These are phyloP conservation scores for Candida ulmi DNA, from an alignment of 805 yeast genomes.

Conservation along the genomic window DNA sequence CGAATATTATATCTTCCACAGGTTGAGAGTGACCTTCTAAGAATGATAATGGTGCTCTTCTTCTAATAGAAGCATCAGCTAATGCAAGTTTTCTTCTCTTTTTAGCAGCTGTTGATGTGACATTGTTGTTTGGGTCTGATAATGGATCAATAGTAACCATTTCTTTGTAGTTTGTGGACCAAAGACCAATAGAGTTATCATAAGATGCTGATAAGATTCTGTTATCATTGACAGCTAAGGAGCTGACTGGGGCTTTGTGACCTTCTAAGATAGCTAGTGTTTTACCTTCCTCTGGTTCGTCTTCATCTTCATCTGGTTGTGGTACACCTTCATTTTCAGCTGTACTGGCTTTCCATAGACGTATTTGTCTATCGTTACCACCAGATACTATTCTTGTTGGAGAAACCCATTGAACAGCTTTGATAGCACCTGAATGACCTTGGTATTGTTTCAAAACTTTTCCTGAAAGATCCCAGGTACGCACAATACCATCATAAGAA, in stretches of 20 bases:
- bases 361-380: constrained; percentile 83
- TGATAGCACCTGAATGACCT: constrained; percentile 87
- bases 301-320: constrained; percentile 37
- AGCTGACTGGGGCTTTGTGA: constrained; percentile 82
- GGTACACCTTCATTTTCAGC: constrained; percentile 19
- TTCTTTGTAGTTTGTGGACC: constrained; percentile 86
- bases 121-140: constrained; percentile 39
- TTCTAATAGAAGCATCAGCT: constrained; percentile 66
- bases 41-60: constrained; percentile 76
- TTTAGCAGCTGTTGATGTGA: constrained; percentile 72
- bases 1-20: constrained; percentile 80
- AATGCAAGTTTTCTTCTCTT: constrained; percentile 82
- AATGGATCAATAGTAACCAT: constrained; percentile 59
- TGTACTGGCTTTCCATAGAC: constrained; percentile 76
- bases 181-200: constrained; percentile 74
- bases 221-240: constrained; percentile 48
- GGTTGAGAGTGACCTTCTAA: constrained; percentile 82
- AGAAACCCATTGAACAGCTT: constrained; percentile 74
- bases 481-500: constrained; percentile 89
- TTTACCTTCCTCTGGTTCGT: constrained; percentile 55
- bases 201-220: constrained; percentile 80
- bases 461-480: constrained; percentile 83
- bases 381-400: constrained; percentile 74
- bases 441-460: constrained; percentile 70
- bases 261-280: constrained; percentile 85